Evolutionary conservation across 139 green algal species (phyloP).

Genomic region (Coelastrella sp.): DNA sequence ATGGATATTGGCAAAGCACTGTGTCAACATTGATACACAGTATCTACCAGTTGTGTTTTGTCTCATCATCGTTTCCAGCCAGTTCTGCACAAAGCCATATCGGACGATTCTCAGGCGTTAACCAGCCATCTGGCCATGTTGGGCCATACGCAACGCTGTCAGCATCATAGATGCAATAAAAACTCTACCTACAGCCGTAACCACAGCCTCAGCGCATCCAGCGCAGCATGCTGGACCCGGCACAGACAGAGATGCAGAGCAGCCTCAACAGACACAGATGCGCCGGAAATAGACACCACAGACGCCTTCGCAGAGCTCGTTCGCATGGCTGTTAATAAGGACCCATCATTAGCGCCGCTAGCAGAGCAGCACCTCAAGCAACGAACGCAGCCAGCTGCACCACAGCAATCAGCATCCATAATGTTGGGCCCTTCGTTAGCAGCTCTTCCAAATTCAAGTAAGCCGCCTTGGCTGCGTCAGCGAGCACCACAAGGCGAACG

Average conservation of each 20-base stretch:
- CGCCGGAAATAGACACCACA: neutral
- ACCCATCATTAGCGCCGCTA: constrained; percentile 78
- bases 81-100: neutral
- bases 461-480: constrained; percentile 97
- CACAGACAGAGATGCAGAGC: constrained; percentile 19
- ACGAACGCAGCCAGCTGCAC: constrained; percentile 2
- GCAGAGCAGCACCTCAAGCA: constrained; percentile 68
- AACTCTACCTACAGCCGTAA: neutral
- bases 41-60: too few species aligned
- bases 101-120: neutral
- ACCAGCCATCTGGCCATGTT: neutral
- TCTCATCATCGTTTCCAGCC: too few species aligned
- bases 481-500: constrained; percentile 90
- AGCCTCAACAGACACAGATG: constrained; percentile 38
- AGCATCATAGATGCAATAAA: neutral
- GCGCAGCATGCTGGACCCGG: neutral
- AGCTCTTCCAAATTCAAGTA: constrained; percentile 71
- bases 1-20: too few species aligned
- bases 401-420: constrained; percentile 8
- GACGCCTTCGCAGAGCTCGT: constrained; percentile 92
- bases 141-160: neutral
- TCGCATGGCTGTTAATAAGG: constrained; percentile 78
- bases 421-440: constrained; percentile 64
- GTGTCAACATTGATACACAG: too few species aligned
- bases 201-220: neutral